These are phyloP conservation scores for Heritiera fomes DNA, from an alignment of 345 rosid species.

Conservation along the genomic window DNA sequence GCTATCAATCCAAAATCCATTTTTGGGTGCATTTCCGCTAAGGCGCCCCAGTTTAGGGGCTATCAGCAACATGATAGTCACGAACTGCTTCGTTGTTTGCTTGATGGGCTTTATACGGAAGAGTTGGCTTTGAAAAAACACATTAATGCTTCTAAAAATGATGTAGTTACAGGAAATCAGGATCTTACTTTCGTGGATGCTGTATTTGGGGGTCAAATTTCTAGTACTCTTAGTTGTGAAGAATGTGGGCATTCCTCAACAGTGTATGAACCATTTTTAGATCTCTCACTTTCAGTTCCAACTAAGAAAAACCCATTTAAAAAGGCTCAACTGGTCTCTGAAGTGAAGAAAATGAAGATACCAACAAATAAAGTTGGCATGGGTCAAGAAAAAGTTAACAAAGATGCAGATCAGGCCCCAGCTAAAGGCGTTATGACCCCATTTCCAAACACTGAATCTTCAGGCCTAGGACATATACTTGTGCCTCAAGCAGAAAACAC, in stretches of 20 bases:
- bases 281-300: conserved; percentile 91
- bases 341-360: conserved; percentile 64
- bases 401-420: conserved; percentile 40
- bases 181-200: conserved; percentile 66
- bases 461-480: conserved; percentile 23
- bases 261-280: conserved; percentile 85
- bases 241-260: conserved; percentile 89
- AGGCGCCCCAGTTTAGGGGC: conserved; percentile 91
- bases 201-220: conserved; percentile 82
- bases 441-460: conserved; percentile 31
- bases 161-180: conserved; percentile 35
- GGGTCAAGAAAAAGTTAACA: conserved; percentile 46
- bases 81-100: conserved; percentile 81
- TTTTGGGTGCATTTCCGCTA: conserved; percentile 70
- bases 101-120: conserved; percentile 79
- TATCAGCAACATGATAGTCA: conserved; percentile 97
- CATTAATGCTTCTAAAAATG: conserved; percentile 36
- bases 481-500: conserved; percentile 25
- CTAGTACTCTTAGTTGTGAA: conserved; percentile 85
- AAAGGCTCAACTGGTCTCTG: conserved; percentile 52
- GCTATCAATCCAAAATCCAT: conserved; percentile 70
- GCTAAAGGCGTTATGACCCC: conserved; percentile 34
- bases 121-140: conserved; percentile 59
- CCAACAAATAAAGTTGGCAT: conserved; percentile 61
- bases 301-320: conserved; percentile 72